Evolutionary conservation across 495 filamentous ascomycete species (phyloP), one percentile per base, ranked within the genome.

Genomic region (Astrothelium subdiscretum): DNA sequence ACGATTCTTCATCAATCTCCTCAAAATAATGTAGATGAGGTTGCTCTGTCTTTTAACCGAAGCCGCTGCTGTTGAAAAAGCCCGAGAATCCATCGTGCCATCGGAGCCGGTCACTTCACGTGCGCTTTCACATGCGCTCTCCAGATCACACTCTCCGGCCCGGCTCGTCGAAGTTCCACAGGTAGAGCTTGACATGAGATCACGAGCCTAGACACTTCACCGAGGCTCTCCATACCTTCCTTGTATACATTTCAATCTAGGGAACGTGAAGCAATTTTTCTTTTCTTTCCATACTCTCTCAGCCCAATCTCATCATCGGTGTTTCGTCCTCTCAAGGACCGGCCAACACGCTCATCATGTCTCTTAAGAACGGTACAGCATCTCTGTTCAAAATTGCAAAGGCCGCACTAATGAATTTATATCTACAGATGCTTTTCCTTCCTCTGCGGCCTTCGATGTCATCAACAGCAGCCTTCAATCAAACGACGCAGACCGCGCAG

Each of bases 401-500:
- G 61, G 10, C 22, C 18, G 20, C 27, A 18, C 32, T 58, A 44
- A 31, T 59, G 24, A 44, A 2, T 24, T 32, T 32, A 26, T n/a
- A 59, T 59, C 31, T 2, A 58, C 69, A 96, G 91, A 84, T 78
- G 83, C 84, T 63, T 96, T 95, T 78, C 94, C 95, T 60, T 87
- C 94, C 66, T 97, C 92, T 58, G 85, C 77, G 54, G 89, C 91
- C 65, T 98, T 98, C 76, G 94, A 98, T 72, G 78, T 78, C 69
- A 96, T 98, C 81, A 83, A 88, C 75, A 67, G 76, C 64, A 83
- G 89, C 57, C 86, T 97, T 65, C 76, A 80, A 64, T 74, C 80
- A 63, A 83, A 83, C 71, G 83, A 85, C 18, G 83, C 83, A 62
- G 88, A 89, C 76, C 85, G 86, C 69, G 89, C 95, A 77, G 86